Evolutionary conservation across 2,329 filamentous ascomycete species (phyloP), one percentile per base, ranked within the genome.

Genomic region (Colletotrichum orbiculare): DNA sequence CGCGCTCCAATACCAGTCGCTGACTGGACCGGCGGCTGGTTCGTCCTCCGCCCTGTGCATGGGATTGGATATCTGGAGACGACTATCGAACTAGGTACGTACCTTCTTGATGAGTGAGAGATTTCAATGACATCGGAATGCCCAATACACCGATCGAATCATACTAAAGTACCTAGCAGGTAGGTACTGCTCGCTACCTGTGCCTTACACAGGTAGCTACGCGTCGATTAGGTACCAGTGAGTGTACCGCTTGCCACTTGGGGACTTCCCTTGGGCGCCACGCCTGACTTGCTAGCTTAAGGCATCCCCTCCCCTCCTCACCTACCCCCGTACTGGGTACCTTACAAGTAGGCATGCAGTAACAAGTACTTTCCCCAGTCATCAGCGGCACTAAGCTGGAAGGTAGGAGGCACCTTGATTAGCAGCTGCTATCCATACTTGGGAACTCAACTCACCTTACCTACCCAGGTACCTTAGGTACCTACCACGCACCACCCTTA

Each of bases 401-500:
- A 25, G 46, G 57, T 50, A 41, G 33, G 59, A 33, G 38, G 38
- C 13, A 41, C 38, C 38, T 41, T 41, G 6, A 17, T 46, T 46
- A 46, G 43, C 43, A 46, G 43, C 43, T 45, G 15, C 52, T 43
- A 41, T 33, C 43, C 34, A 35, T 43, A 53, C 43, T 10, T 8
- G 15, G 34, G 56, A 37, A 54, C 58, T 13, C 45, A 61, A 61
- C 58, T 61, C 52, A 61, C 58, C 58, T 61, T 55, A 56, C 58
- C 58, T 17, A 17, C 17, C 17, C 17, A 17, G 17, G 17, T 17
- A 17, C 17, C 17, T 17, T 17, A 17, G 17, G 17, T 55, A 56
- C 58, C 58, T 60, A 41, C 54, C 47, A 47, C 47, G 38, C 56
- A 25, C 25, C 54, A 47, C 47, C 46, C 56, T 60, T 42, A 46